Conservation (phyloP, 2,329 filamentous ascomycete species). For the Exophiala phaeomuriformis region DNA sequence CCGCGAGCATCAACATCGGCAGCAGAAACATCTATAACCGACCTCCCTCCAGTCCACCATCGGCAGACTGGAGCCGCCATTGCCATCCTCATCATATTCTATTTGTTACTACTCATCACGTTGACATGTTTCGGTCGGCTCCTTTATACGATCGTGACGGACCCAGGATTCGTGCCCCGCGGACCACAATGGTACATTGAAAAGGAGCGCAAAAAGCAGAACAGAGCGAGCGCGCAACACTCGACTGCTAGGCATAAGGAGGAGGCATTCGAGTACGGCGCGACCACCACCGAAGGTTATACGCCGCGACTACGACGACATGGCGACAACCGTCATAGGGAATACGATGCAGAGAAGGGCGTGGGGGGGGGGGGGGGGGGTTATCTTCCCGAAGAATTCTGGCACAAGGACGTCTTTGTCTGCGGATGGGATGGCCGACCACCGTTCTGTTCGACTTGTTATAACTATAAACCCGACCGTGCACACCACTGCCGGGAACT, state of each 20-base stretch:
- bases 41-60: slow-evolving; percentile 26
- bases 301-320: background rate
- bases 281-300: slow-evolving; percentile 4
- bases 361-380: slow-evolving; percentile 5
- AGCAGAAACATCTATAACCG: slow-evolving; percentile 27
- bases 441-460: slow-evolving; percentile 75
- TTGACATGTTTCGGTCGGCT: slow-evolving; percentile 64
- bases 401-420: slow-evolving; percentile 66
- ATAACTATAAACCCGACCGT: slow-evolving; percentile 80
- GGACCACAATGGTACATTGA: slow-evolving; percentile 39
- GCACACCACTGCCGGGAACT: slow-evolving; percentile 81
- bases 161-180: slow-evolving; percentile 68
- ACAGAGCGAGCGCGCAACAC: slow-evolving; percentile 11
- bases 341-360: no score
- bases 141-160: slow-evolving; percentile 57
- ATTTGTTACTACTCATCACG: slow-evolving; percentile 62
- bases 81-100: slow-evolving; percentile 65
- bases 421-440: slow-evolving; percentile 80
- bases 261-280: slow-evolving; percentile 14
- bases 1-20: slow-evolving; percentile 18
- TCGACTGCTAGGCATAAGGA: slow-evolving; percentile 12
- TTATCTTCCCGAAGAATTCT: slow-evolving; percentile 28
- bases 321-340: no score
- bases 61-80: slow-evolving; percentile 52
- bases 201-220: slow-evolving; percentile 26